Base-by-base conservation (phyloP, 257 asterid genomes). In the Salvia splendens region DNA sequence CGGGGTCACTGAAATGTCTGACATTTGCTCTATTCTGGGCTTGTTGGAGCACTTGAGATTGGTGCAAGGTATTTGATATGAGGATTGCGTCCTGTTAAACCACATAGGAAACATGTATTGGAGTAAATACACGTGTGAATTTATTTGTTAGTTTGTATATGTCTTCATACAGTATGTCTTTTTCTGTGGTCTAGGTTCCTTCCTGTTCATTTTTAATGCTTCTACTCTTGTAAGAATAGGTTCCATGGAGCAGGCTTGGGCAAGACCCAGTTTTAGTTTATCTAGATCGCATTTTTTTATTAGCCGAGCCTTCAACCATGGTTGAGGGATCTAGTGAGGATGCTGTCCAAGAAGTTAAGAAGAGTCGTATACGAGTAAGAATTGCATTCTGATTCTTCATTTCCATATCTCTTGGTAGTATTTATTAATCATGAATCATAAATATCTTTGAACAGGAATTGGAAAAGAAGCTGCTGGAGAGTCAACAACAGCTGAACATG, bases 191-290 rank as follows among this genome's bases (percentile, higher is more conserved):
- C 32, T 8, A 53, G 20, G 33, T 17, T 32, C 33, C 12, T 65
- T 35, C 68, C 43, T 67, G 63, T 68, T 76, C 32, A 33, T 55
- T 60, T 67, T 24, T 69, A 62, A 12, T 46, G 40, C 70, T 75
- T 72, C 38, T 69, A 59, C n/a, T 54, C 64, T 35, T 58, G 35
- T 49, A 50, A 75, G 63, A 63, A 69, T 83, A 93, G 99, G 99
- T 93, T 69, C 99, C 99, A n/a, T 93, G 99, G 99, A 93, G 99
- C 84, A 93, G 95, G 90, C 97, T 93, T 78, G 99, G 99, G 71
- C 97, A 93, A 66, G 99, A 90, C 70, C 97, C 99, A 33, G 99
- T 93, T 79, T 36, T 90, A 61, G 99, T 93, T 78, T 84, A 80
- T 80, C 79, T 93, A 81, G 99, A 93, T 83, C 89, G 88, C 71